Percentiles rank a stretch among this genome's conserved stretches.
Conservation (phyloP, 1,284 basidiomycete species). For the Trichosporon faecale region DNA sequence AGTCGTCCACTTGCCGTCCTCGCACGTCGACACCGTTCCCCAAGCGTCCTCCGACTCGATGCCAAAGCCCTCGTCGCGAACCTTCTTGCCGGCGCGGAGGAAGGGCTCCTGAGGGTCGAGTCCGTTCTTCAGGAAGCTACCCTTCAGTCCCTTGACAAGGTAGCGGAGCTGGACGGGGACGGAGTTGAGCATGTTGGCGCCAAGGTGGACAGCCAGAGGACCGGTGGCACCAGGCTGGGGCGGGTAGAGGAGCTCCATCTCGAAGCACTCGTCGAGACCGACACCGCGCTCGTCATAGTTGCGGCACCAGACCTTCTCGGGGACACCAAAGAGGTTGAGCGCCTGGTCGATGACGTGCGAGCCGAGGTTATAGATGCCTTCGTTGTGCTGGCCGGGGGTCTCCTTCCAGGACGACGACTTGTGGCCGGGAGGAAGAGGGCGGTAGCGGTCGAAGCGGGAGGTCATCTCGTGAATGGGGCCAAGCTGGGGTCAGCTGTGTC, state of each 20-base stretch:
- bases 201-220: slow-evolving; percentile 66
- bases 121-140: slow-evolving; percentile 70
- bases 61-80: slow-evolving; percentile 27
- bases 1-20: slow-evolving; percentile 14
- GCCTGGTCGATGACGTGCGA: slow-evolving; percentile 68
- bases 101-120: slow-evolving; percentile 72
- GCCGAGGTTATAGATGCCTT: slow-evolving; percentile 55
- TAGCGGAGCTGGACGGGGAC: slow-evolving; percentile 64
- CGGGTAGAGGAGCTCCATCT: slow-evolving; percentile 67
- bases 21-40: slow-evolving; percentile 22
- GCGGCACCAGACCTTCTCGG: slow-evolving; percentile 58
- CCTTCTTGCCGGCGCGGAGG: slow-evolving; percentile 36
- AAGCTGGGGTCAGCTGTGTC: slow-evolving; percentile 28
- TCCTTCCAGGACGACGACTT: slow-evolving; percentile 60
- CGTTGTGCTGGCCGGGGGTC: slow-evolving; percentile 48
- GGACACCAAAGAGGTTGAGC: slow-evolving; percentile 71
- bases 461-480: slow-evolving; percentile 39
- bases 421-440: slow-evolving; percentile 54
- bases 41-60: slow-evolving; percentile 26
- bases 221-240: slow-evolving; percentile 52
- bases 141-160: slow-evolving; percentile 60
- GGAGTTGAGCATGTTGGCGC: slow-evolving; percentile 67
- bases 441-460: slow-evolving; percentile 69
- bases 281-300: slow-evolving; percentile 40
- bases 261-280: slow-evolving; percentile 52